These are phyloP conservation scores for Colletotrichum scovillei DNA, from an alignment of 2,329 filamentous ascomycete genomes.

Conservation along the genomic window DNA sequence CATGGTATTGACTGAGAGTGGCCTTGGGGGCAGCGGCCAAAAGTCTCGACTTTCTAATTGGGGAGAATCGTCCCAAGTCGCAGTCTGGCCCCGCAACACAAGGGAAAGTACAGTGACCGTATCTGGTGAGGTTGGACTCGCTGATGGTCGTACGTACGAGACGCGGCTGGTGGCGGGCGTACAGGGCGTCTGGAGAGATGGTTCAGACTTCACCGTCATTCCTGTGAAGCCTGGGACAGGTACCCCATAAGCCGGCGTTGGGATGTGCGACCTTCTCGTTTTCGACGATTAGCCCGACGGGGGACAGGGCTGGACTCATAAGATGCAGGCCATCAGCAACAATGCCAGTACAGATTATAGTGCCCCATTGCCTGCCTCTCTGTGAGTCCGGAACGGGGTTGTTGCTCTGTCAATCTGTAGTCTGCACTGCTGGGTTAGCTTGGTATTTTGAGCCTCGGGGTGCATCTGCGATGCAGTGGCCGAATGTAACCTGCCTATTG, in stretches of 20 bases:
- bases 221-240: background rate
- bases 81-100: background rate
- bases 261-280: slow-evolving; percentile 9
- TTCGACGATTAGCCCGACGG: slow-evolving; percentile 4
- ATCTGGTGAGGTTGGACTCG: background rate
- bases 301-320: background rate
- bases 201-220: background rate
- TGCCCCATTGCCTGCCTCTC: background rate
- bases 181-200: background rate
- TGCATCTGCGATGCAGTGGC: background rate
- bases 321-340: background rate
- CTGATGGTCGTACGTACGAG: background rate
- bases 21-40: background rate
- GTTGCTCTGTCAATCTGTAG: background rate
- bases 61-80: background rate
- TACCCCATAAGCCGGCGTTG: background rate
- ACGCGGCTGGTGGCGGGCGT: background rate
- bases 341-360: no score
- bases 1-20: background rate
- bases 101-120: background rate
- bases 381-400: background rate
- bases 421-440: background rate
- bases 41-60: background rate
- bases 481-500: background rate
- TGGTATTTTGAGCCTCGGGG: background rate